Conservation (phyloP, 805 yeast species). For the Yamadazyma akitaensis region DNA sequence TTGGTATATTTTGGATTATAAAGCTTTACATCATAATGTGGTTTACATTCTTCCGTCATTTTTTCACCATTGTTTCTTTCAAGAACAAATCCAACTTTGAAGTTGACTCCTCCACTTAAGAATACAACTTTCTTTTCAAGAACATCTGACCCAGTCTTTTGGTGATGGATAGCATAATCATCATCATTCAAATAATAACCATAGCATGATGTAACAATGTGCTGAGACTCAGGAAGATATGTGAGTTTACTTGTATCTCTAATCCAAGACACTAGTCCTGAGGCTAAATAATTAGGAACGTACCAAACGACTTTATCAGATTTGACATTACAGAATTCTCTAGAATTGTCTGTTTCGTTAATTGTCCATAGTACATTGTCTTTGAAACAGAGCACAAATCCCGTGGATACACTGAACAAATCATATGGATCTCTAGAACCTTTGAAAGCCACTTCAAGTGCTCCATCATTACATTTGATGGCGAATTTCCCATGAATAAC, state of each 20-base stretch:
- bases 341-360: slow-evolving; percentile 67
- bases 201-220: slow-evolving; percentile 43
- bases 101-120: slow-evolving; percentile 57
- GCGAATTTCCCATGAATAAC: slow-evolving; percentile 69
- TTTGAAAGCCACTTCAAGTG: slow-evolving; percentile 57
- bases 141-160: slow-evolving; percentile 1
- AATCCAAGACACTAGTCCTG: slow-evolving; percentile 54
- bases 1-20: slow-evolving; percentile 52
- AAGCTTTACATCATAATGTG: slow-evolving; percentile 59
- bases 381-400: slow-evolving; percentile 72
- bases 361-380: slow-evolving; percentile 57
- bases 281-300: slow-evolving; percentile 69
- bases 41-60: slow-evolving; percentile 46
- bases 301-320: slow-evolving; percentile 65
- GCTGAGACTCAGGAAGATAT: slow-evolving; percentile 44
- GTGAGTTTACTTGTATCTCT: slow-evolving; percentile 44
- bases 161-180: slow-evolving; percentile 1
- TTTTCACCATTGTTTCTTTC: slow-evolving; percentile 36
- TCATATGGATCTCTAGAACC: slow-evolving; percentile 80
- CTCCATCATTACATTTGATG: slow-evolving; percentile 26
- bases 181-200: slow-evolving; percentile 45
- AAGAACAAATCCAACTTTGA: slow-evolving; percentile 56
- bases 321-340: slow-evolving; percentile 58
- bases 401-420: slow-evolving; percentile 63
- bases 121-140: slow-evolving; percentile 55